These are phyloP conservation scores for Protea cynaroides DNA, from an alignment of 164 flowering plant genomes.

Conservation along the genomic window DNA sequence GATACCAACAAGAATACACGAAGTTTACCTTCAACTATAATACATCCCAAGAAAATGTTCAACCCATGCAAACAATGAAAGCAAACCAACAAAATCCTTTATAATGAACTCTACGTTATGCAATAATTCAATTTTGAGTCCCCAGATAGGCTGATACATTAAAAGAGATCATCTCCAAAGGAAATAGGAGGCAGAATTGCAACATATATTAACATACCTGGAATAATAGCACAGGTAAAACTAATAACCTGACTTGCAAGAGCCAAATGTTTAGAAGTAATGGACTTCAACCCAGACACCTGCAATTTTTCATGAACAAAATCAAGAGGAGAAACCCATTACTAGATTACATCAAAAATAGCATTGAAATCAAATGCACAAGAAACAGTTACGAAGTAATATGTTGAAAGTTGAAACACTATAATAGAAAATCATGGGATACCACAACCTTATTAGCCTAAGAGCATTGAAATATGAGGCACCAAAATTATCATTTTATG, in stretches of 20 bases:
- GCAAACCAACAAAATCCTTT: no score
- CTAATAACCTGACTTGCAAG: slow-evolving; percentile 96
- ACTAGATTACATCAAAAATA: neutral
- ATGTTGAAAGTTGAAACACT: neutral
- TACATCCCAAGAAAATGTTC: neutral
- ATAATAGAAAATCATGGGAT: neutral
- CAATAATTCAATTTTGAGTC: neutral
- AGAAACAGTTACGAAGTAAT: neutral
- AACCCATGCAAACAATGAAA: no score
- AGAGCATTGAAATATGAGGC: no score
- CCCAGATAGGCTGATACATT: no score
- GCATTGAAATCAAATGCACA: neutral
- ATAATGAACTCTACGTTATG: no score
- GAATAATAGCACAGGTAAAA: slow-evolving; percentile 66
- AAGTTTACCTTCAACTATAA: no score
- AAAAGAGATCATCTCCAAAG: neutral
- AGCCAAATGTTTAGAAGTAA: slow-evolving; percentile 93
- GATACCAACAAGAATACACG: no score
- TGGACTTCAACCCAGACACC: slow-evolving; percentile 98
- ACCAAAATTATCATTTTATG: no score
- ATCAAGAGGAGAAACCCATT: neutral
- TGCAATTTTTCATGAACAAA: slow-evolving; percentile 27
- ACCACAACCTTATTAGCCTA: no score
- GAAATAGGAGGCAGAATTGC: neutral
- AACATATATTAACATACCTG: slow-evolving; percentile 52